A percentile compares a stretch with the other conserved stretches of the same genome.
These are phyloP conservation scores for Beauveria pseudobassiana DNA, from an alignment of 2,329 filamentous ascomycete species.

Conservation along the genomic window DNA sequence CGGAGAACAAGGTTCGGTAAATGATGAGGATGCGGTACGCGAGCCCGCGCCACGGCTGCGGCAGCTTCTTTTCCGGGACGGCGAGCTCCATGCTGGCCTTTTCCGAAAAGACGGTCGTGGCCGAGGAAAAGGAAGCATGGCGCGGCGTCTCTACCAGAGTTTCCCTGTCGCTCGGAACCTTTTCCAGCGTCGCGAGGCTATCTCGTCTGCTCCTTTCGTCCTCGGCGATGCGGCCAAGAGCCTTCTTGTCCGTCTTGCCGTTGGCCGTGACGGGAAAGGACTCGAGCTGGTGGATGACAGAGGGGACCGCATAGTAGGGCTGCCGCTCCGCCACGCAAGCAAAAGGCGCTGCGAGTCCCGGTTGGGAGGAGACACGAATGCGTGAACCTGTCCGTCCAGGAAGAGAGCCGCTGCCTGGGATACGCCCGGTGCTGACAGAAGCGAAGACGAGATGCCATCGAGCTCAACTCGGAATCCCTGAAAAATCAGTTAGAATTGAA, in stretches of 20 bases:
- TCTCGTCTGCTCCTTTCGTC: background rate
- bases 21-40: constrained; percentile 41
- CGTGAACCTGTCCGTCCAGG: constrained; percentile 40
- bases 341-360: constrained; percentile 30
- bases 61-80: constrained; percentile 33
- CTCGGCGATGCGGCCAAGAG: constrained; percentile 27
- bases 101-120: constrained; percentile 17
- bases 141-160: constrained; percentile 21
- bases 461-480: constrained; percentile 54
- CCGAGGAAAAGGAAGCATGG: constrained; percentile 20
- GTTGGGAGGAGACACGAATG: constrained; percentile 35
- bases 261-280: constrained; percentile 44
- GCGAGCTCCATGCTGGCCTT: constrained; percentile 21
- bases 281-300: constrained; percentile 33
- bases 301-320: constrained; percentile 49
- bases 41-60: constrained; percentile 31
- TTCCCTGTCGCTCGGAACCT: constrained; percentile 14
- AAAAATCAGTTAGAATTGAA: no score
- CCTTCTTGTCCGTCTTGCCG: constrained; percentile 48
- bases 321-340: constrained; percentile 34
- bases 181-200: background rate
- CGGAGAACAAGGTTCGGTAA: constrained; percentile 49
- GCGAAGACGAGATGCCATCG: constrained; percentile 46
- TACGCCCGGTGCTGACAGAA: constrained; percentile 38
- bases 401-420: constrained; percentile 40